phyloP scores from a whole-genome alignment of 2,329 filamentous ascomycete species.

The Diaporthe aspalathi region DNA sequence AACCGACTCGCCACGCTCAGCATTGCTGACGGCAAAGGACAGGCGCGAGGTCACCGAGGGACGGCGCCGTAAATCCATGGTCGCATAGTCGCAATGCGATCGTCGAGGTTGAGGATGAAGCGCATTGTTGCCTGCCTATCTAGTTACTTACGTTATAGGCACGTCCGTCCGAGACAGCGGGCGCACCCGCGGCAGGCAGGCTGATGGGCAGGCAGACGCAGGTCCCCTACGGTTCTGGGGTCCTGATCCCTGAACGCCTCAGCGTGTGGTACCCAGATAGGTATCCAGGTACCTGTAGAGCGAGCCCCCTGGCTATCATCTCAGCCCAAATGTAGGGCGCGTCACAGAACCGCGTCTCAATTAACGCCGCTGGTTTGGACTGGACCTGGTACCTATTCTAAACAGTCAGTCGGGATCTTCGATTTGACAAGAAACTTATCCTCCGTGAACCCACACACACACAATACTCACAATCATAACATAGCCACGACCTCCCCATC shows the following conservation, averaged over 20 bases:
- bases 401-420: not conserved
- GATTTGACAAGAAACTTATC: not conserved
- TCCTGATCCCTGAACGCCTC: not conserved
- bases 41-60: conserved; percentile 73
- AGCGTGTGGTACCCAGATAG: not conserved
- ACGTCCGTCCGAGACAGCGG: not conserved
- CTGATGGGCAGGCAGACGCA: not conserved
- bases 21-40: conserved; percentile 71
- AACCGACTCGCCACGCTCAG: conserved; percentile 70
- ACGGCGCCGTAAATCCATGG: conserved; percentile 52
- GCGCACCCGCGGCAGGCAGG: conserved; percentile 51
- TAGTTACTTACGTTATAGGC: not conserved
- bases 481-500: not conserved
- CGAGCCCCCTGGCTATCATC: not conserved
- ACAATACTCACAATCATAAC: not conserved
- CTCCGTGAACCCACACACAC: not conserved
- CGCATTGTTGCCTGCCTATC: conserved; percentile 42
- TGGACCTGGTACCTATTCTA: not conserved
- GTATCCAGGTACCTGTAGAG: not conserved
- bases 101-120: conserved; percentile 1
- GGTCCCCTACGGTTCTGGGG: not conserved
- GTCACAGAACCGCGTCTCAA: conserved; percentile 41
- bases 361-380: conserved; percentile 21
- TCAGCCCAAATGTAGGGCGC: conserved; percentile 18
- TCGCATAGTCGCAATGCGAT: conserved; percentile 32